Conservation (phyloP, 1,139 yeast genomes). For the Scheffersomyces quercinus region DNA sequence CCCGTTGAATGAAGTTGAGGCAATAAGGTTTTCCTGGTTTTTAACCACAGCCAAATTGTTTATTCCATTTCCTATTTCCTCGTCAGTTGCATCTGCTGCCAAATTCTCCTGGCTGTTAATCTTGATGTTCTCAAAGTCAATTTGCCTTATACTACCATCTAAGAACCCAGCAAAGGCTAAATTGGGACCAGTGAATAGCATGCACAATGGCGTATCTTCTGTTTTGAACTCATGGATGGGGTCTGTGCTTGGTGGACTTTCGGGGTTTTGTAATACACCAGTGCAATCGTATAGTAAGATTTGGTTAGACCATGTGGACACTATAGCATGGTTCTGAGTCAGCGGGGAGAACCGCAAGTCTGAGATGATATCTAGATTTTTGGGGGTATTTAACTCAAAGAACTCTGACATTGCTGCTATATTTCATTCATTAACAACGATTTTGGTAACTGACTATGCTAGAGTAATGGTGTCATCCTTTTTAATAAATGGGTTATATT, state of each 20-base stretch:
- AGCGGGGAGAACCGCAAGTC: constrained; percentile 27
- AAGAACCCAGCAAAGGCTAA: constrained; percentile 36
- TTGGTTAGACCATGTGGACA: constrained; percentile 43
- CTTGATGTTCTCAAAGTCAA: constrained; percentile 45
- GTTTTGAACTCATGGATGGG: constrained; percentile 5
- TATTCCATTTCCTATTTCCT: constrained; percentile 26
- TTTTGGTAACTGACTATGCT: too few species aligned
- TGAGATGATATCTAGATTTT: constrained; percentile 22
- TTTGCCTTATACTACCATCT: constrained; percentile 40
- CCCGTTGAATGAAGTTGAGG: constrained; percentile 61
- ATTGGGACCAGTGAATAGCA: constrained; percentile 8
- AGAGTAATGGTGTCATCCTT: too few species aligned
- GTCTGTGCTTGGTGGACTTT: constrained; percentile 5
- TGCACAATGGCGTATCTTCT: constrained; percentile 12
- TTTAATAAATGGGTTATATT: too few species aligned
- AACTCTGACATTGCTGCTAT: constrained; percentile 1
- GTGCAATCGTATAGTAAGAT: constrained; percentile 35
- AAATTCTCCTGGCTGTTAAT: constrained; percentile 16
- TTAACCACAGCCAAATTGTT: constrained; percentile 27
- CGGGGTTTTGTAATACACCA: constrained; percentile 4
- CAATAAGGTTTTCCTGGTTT: constrained; percentile 29
- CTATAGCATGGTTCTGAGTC: constrained; percentile 28
- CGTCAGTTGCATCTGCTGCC: constrained; percentile 6
- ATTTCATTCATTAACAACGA: too few species aligned
- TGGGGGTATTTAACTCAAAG: constrained; percentile 11